These are phyloP conservation scores for Wickerhamomyces chambardii DNA, from an alignment of 805 yeast species.

Conservation along the genomic window DNA sequence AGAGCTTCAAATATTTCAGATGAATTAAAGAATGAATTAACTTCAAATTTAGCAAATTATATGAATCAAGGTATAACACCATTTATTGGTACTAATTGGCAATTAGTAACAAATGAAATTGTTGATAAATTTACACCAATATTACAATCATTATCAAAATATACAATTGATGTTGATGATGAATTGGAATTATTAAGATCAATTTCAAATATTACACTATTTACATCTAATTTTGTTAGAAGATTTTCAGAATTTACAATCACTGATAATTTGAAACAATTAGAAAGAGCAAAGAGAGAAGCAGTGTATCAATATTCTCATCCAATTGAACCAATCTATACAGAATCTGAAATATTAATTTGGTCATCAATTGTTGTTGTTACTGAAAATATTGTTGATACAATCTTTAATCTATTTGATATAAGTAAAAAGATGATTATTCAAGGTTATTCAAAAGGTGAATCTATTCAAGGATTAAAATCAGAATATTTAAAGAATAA, in stretches of 20 bases:
- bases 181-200: constrained; percentile 13
- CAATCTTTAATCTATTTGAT: constrained; percentile 26
- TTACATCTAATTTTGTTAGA: constrained; percentile 35
- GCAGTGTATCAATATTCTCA: constrained; percentile 39
- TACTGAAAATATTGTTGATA: constrained; percentile 25
- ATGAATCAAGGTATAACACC: constrained; percentile 27
- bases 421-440: constrained; percentile 19
- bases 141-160: constrained; percentile 29
- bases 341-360: constrained; percentile 36
- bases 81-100: constrained; percentile 44
- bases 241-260: constrained; percentile 26
- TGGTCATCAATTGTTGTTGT: constrained; percentile 38
- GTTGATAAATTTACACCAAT: constrained; percentile 45
- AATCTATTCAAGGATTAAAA: constrained; percentile 9
- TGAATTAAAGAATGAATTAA: constrained; percentile 24
- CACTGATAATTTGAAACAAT: constrained; percentile 5
- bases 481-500: background rate
- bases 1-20: constrained; percentile 26
- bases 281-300: constrained; percentile 19
- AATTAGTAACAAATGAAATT: constrained; percentile 36
- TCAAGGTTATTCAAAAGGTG: constrained; percentile 8
- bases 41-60: constrained; percentile 19
- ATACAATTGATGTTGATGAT: constrained; percentile 21
- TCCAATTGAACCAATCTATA: constrained; percentile 26
- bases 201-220: constrained; percentile 23